Percentiles rank a stretch among this genome's conserved stretches.
Conservation (phyloP, 305 asterid species). For the Fraxinus greggii region DNA sequence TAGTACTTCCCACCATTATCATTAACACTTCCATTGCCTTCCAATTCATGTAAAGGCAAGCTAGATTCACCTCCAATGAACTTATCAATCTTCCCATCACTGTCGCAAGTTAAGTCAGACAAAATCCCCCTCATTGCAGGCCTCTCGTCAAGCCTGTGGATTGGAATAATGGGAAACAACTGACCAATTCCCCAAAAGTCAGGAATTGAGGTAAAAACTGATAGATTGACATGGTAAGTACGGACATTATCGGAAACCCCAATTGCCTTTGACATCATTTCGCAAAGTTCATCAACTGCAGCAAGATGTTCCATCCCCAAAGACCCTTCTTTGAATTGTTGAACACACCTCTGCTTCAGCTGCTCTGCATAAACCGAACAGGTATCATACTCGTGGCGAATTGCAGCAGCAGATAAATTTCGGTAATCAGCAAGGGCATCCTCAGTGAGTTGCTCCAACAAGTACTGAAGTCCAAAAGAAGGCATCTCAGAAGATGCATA, state of each 20-base stretch:
- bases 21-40: slow-evolving; percentile 28
- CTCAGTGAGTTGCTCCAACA: slow-evolving; percentile 49
- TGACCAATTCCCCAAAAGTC: slow-evolving; percentile 94
- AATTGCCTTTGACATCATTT: slow-evolving; percentile 54
- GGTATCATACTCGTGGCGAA: slow-evolving; percentile 59
- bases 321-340: slow-evolving; percentile 84
- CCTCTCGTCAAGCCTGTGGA: slow-evolving; percentile 75
- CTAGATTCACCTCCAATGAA: slow-evolving; percentile 92
- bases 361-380: slow-evolving; percentile 66
- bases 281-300: slow-evolving; percentile 83
- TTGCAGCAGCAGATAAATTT: slow-evolving; percentile 59
- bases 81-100: slow-evolving; percentile 87
- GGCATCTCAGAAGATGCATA: slow-evolving; percentile 39
- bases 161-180: slow-evolving; percentile 83
- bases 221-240: slow-evolving; percentile 74
- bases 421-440: slow-evolving; percentile 65
- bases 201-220: slow-evolving; percentile 90
- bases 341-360: slow-evolving; percentile 82
- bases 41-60: slow-evolving; percentile 73
- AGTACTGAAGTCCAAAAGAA: slow-evolving; percentile 43
- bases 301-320: slow-evolving; percentile 76
- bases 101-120: slow-evolving; percentile 91
- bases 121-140: slow-evolving; percentile 61
- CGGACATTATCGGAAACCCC: slow-evolving; percentile 61
- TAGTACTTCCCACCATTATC: slow-evolving; percentile 49